These are phyloP conservation scores for Spizellomyces punctatus DNA, from an alignment of 192 early-diverging fungal genomes.

Conservation along the genomic window DNA sequence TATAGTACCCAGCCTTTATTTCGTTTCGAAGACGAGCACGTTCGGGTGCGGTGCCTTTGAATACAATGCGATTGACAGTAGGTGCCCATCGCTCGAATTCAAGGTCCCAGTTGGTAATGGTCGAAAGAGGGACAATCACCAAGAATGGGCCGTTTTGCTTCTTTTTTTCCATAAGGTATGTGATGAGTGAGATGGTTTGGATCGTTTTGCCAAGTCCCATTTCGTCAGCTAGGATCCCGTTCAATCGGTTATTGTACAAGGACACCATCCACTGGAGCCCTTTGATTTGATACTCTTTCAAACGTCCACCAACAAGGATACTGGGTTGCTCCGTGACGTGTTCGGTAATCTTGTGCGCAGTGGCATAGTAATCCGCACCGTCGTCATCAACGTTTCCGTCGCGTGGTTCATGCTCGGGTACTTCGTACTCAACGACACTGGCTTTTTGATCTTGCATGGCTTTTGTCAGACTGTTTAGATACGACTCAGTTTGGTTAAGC, in stretches of 20 bases:
- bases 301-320: conserved; percentile 83
- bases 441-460: conserved; percentile 81
- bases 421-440: conserved; percentile 48
- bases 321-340: conserved; percentile 75
- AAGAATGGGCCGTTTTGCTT: conserved; percentile 94
- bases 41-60: conserved; percentile 82
- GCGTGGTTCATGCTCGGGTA: conserved; percentile 33
- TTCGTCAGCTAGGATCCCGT: conserved; percentile 97
- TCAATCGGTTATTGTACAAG: conserved; percentile 96
- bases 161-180: conserved; percentile 94
- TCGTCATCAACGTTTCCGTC: conserved; percentile 33
- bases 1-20: conserved; percentile 81
- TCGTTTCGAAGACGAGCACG: conserved; percentile 72
- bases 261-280: conserved; percentile 99
- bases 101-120: conserved; percentile 93
- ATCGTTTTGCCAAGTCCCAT: conserved; percentile 82
- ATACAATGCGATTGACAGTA: conserved; percentile 81
- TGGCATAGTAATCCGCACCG: conserved; percentile 74
- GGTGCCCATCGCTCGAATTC: conserved; percentile 99
- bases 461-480: conserved; percentile 79
- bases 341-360: conserved; percentile 88
- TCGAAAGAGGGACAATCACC: conserved; percentile 94
- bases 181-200: conserved; percentile 95
- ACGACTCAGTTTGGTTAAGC: conserved; percentile 86
- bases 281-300: conserved; percentile 97